Evolutionary conservation across 2,329 filamentous ascomycete species (phyloP).

Genomic region (Fusarium sp.): DNA sequence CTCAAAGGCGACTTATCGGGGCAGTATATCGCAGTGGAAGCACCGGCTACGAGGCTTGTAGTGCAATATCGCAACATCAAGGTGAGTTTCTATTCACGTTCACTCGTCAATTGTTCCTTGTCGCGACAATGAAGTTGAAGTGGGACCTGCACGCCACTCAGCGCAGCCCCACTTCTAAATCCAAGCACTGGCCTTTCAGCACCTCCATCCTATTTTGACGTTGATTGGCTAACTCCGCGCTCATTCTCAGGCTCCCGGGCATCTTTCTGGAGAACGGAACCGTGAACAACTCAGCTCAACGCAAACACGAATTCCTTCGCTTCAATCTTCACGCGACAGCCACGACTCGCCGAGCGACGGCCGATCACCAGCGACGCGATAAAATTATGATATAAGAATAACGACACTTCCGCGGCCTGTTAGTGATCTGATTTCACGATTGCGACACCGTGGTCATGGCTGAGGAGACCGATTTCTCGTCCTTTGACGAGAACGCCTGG

Average conservation of each 20-base stretch:
- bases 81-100: background rate
- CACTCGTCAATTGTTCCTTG: background rate
- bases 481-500: constrained; percentile 49
- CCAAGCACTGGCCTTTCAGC: constrained; percentile 7
- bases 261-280: constrained; percentile 16
- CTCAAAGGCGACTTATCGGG: accelerated
- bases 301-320: constrained; percentile 4
- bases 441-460: constrained; percentile 46
- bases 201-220: background rate
- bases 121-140: constrained; percentile 2
- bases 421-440: constrained; percentile 37
- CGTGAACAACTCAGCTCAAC: constrained; percentile 37
- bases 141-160: background rate
- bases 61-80: background rate
- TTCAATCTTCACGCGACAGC: constrained; percentile 3
- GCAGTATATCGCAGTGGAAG: accelerated
- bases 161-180: constrained; percentile 6
- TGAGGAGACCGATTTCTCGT: constrained; percentile 47
- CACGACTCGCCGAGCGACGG: constrained; percentile 2
- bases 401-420: constrained; percentile 31
- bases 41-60: background rate
- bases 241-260: constrained; percentile 2
- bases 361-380: background rate
- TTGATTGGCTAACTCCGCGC: constrained; percentile 30
- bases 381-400: constrained; percentile 43